Percentiles rank a stretch among this genome's conserved stretches.
phyloP scores from a whole-genome alignment of 2,329 filamentous ascomycete genomes.

The Microdochium bolleyi region DNA sequence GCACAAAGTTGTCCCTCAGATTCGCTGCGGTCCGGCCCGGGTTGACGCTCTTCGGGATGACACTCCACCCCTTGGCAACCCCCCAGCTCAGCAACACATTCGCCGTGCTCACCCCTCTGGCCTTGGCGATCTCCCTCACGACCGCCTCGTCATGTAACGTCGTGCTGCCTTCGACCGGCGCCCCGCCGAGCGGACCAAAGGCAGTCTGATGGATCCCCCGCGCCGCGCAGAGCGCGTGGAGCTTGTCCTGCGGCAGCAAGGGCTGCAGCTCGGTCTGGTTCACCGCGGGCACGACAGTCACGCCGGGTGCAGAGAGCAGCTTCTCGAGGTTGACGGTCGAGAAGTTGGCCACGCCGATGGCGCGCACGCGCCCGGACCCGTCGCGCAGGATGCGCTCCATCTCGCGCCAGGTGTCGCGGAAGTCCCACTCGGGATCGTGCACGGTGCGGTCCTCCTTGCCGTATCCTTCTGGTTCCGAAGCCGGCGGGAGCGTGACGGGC shows the following conservation, averaged over 20 bases:
- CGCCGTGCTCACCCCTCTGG: conserved; percentile 20
- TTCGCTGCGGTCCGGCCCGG: neutral
- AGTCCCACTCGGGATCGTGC: conserved; percentile 10
- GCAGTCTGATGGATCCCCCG: conserved; percentile 13
- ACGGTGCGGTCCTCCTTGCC: conserved; percentile 10
- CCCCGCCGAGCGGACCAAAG: neutral
- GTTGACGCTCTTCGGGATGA: conserved; percentile 27
- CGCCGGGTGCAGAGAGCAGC: conserved; percentile 20
- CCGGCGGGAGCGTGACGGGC: conserved; percentile 15
- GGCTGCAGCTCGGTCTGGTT: conserved; percentile 18
- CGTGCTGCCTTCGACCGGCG: conserved; percentile 14
- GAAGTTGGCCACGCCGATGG: conserved; percentile 50
- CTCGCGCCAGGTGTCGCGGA: conserved; percentile 20
- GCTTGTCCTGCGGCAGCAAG: conserved; percentile 11
- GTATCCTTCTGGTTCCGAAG: conserved; percentile 2
- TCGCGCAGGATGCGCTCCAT: conserved; percentile 17
- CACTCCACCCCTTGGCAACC: conserved; percentile 18
- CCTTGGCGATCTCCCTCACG: conserved; percentile 14
- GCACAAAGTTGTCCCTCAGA: neutral
- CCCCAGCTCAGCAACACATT: conserved; percentile 26
- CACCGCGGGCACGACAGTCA: conserved; percentile 9
- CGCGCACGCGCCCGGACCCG: conserved; percentile 13
- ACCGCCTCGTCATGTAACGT: conserved; percentile 17
- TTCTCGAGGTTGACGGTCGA: conserved; percentile 37
- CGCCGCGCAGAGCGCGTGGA: conserved; percentile 13